These are phyloP conservation scores for Lathyrus tuberosus DNA, from an alignment of 306 rosid species.

Conservation along the genomic window DNA sequence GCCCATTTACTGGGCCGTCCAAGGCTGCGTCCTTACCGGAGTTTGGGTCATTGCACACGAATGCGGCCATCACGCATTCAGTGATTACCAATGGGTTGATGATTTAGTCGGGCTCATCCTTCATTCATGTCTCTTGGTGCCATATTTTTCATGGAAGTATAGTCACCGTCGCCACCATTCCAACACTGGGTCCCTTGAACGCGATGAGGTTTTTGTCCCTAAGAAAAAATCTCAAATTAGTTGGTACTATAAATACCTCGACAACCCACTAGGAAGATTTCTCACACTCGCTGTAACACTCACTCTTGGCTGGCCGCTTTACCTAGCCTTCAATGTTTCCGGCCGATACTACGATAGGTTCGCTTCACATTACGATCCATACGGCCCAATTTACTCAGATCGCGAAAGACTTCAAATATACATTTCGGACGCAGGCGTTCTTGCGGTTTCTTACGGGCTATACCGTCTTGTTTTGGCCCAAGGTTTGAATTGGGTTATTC, in stretches of 20 bases:
- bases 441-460: slow-evolving; percentile 51
- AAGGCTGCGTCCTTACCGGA: slow-evolving; percentile 72
- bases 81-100: slow-evolving; percentile 73
- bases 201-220: slow-evolving; percentile 85
- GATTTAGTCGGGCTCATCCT: slow-evolving; percentile 67
- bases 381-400: slow-evolving; percentile 68
- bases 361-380: slow-evolving; percentile 76
- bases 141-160: slow-evolving; percentile 87
- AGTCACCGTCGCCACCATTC: slow-evolving; percentile 92
- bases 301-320: slow-evolving; percentile 79
- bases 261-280: slow-evolving; percentile 67
- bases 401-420: slow-evolving; percentile 68
- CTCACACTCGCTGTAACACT: slow-evolving; percentile 48
- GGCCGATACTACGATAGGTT: slow-evolving; percentile 63
- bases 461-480: slow-evolving; percentile 46
- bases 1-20: slow-evolving; percentile 60
- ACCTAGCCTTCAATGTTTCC: slow-evolving; percentile 69
- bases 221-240: slow-evolving; percentile 46
- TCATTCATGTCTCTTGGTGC: slow-evolving; percentile 69
- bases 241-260: slow-evolving; percentile 66
- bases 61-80: slow-evolving; percentile 54
- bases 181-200: slow-evolving; percentile 76
- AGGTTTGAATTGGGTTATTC: slow-evolving; percentile 65
- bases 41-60: slow-evolving; percentile 88
- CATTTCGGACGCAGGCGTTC: slow-evolving; percentile 60